phyloP scores from a whole-genome alignment of 768 basidiomycete species.

The Coprinellus micaceus region DNA sequence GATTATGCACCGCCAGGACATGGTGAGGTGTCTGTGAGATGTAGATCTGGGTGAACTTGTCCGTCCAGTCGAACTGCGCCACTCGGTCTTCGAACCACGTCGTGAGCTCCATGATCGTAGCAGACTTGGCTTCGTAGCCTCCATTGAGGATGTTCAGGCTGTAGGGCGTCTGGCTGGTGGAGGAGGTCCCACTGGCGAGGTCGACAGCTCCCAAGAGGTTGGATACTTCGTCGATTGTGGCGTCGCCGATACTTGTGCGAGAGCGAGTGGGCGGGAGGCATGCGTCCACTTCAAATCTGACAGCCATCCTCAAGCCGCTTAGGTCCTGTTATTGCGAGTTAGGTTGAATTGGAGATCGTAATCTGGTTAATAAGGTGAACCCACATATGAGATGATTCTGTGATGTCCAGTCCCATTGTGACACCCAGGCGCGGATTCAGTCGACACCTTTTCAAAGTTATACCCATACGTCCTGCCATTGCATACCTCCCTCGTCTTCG shows the following conservation, averaged over 20 bases:
- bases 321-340: too few species aligned
- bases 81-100: too few species aligned
- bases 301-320: slow-evolving; percentile 36
- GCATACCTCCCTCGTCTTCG: slow-evolving; percentile 30
- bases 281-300: slow-evolving; percentile 28
- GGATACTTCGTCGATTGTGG: slow-evolving; percentile 34
- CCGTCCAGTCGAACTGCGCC: too few species aligned
- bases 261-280: slow-evolving; percentile 22
- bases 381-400: slow-evolving; percentile 60
- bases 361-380: too few species aligned
- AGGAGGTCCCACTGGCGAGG: slow-evolving; percentile 18
- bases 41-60: slow-evolving; percentile 62
- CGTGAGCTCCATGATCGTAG: slow-evolving; percentile 44
- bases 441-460: slow-evolving; percentile 59
- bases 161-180: slow-evolving; percentile 1
- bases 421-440: slow-evolving; percentile 45
- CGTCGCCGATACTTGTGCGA: slow-evolving; percentile 20
- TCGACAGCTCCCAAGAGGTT: slow-evolving; percentile 30
- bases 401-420: slow-evolving; percentile 54
- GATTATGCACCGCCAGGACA: slow-evolving; percentile 54
- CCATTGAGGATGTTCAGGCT: slow-evolving; percentile 26
- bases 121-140: slow-evolving; percentile 37
- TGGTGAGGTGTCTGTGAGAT: slow-evolving; percentile 65
- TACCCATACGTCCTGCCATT: slow-evolving; percentile 48
- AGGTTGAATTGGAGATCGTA: too few species aligned